Evolutionary conservation across 2,329 filamentous ascomycete genomes (phyloP).

Genomic region (Zopfia rhizophila): DNA sequence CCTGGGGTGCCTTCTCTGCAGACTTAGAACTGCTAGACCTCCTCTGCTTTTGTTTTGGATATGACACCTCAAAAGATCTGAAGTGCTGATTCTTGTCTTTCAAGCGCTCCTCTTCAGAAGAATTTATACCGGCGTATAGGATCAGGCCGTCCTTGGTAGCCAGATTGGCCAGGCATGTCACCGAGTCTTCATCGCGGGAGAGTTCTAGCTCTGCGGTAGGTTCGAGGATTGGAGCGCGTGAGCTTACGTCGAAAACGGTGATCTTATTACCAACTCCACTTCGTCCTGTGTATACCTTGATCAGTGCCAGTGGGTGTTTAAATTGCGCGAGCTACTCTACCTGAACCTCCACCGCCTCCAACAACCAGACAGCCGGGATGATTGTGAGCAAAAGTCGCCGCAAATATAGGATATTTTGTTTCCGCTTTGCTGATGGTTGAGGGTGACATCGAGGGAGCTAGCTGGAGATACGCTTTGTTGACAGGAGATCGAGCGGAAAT

Average conservation of each 20-base stretch:
- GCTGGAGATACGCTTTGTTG: not conserved
- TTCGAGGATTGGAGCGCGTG: slow-evolving; percentile 68
- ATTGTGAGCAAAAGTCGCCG: slow-evolving; percentile 88
- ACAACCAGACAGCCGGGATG: slow-evolving; percentile 80
- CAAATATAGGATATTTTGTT: slow-evolving; percentile 85
- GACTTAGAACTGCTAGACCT: slow-evolving; percentile 41
- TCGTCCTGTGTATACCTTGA: slow-evolving; percentile 47
- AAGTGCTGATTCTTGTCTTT: slow-evolving; percentile 87
- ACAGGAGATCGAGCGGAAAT: no score
- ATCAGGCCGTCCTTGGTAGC: slow-evolving; percentile 65
- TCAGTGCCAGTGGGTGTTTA: slow-evolving; percentile 25
- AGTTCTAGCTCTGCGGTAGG: slow-evolving; percentile 78
- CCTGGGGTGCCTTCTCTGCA: slow-evolving; percentile 38
- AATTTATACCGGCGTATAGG: slow-evolving; percentile 83
- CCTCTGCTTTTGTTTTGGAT: slow-evolving; percentile 60
- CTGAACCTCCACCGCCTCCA: slow-evolving; percentile 86
- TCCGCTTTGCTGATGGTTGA: slow-evolving; percentile 67
- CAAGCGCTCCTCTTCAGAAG: slow-evolving; percentile 75
- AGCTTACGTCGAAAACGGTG: slow-evolving; percentile 77
- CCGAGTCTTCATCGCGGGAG: slow-evolving; percentile 86
- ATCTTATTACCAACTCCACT: slow-evolving; percentile 90
- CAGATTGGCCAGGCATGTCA: slow-evolving; percentile 81
- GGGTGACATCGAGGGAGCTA: slow-evolving; percentile 29
- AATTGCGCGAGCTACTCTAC: slow-evolving; percentile 41
- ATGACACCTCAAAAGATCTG: slow-evolving; percentile 74